Conservation (phyloP, 495 filamentous ascomycete species). For the Aspergillus panamensis region DNA sequence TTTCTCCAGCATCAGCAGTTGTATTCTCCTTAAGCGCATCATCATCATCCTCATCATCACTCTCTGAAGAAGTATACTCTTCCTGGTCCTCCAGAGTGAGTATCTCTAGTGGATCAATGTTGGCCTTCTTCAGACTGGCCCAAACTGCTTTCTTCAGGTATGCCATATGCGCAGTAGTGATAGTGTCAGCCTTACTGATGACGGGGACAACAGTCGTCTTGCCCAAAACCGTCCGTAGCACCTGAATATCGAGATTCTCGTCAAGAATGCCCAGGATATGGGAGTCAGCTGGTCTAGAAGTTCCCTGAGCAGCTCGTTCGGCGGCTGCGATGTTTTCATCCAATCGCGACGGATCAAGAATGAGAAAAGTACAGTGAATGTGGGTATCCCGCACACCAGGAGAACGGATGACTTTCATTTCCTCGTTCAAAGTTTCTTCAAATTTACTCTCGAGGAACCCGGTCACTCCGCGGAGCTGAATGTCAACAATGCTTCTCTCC, state of each 20-base stretch:
- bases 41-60: constrained; percentile 57
- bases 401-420: constrained; percentile 93
- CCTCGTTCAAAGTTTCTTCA: constrained; percentile 94
- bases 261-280: constrained; percentile 65
- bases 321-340: constrained; percentile 76
- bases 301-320: constrained; percentile 54
- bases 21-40: neutral
- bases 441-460: constrained; percentile 97
- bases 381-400: constrained; percentile 94
- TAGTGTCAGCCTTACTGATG: constrained; percentile 95
- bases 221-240: constrained; percentile 81
- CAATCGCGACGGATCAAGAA: constrained; percentile 85
- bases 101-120: constrained; percentile 84
- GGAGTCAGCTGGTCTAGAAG: constrained; percentile 46
- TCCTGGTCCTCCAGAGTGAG: constrained; percentile 75
- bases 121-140: constrained; percentile 78
- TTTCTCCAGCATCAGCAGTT: constrained; percentile 22
- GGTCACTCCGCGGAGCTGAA: constrained; percentile 87
- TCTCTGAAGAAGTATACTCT: constrained; percentile 56
- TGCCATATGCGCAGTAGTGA: constrained; percentile 90
- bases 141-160: constrained; percentile 88
- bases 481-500: constrained; percentile 88
- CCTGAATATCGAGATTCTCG: constrained; percentile 85
- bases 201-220: constrained; percentile 97
- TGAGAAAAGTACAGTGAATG: constrained; percentile 91